Conservation (phyloP, 2,329 filamentous ascomycete genomes). For the Fusarium compactum region DNA sequence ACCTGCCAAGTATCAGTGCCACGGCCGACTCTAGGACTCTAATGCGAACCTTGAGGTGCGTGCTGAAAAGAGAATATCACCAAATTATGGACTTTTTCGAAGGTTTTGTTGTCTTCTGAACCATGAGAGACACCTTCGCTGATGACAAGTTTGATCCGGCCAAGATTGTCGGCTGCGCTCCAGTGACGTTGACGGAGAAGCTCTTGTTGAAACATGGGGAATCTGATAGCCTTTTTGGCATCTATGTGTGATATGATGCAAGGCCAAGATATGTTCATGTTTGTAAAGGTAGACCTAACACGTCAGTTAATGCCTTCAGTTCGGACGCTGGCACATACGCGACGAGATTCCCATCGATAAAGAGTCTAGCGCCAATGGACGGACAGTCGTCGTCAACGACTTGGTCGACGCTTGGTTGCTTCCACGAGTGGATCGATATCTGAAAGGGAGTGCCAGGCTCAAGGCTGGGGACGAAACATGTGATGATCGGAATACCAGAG, state of each 20-base stretch:
- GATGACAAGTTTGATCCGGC: conserved; percentile 81
- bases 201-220: conserved; percentile 78
- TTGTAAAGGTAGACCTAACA: conserved; percentile 66
- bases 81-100: conserved; percentile 77
- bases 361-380: conserved; percentile 75
- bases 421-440: conserved; percentile 82
- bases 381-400: conserved; percentile 60
- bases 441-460: conserved; percentile 70
- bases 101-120: conserved; percentile 60
- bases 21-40: fast-evolving
- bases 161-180: conserved; percentile 77
- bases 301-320: not conserved
- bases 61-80: conserved; percentile 88
- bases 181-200: conserved; percentile 77
- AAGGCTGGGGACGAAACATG: conserved; percentile 77
- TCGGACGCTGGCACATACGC: conserved; percentile 60
- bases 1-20: conserved; percentile 55
- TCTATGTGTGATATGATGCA: conserved; percentile 63
- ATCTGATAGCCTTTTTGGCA: conserved; percentile 72
- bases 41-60: conserved; percentile 75
- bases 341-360: conserved; percentile 74
- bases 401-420: conserved; percentile 69
- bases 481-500: conserved; percentile 72
- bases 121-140: conserved; percentile 76
- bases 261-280: conserved; percentile 64